Base-by-base conservation (phyloP, 495 filamentous ascomycete species). In the Aspergillus panamensis region DNA sequence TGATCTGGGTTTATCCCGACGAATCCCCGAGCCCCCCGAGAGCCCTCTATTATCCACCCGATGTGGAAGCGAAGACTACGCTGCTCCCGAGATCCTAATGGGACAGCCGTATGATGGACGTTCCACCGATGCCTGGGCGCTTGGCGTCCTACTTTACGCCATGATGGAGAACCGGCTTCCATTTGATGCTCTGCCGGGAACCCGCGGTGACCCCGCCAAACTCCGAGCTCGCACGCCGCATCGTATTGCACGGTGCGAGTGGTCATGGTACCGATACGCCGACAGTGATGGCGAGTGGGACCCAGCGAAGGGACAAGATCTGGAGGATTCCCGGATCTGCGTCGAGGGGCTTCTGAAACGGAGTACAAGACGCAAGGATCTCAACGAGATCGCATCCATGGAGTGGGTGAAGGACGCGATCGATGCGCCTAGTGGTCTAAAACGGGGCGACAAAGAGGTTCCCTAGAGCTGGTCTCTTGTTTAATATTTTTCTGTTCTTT, bases 61-160 rank as follows among this genome's bases (percentile, higher is more conserved):
- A 13, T 98, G 94, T 68, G 94, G 94, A 16, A 93, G 88, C 33
- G 94, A 97, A 70, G 94, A 98, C 75, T 98, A 98, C 66, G 95
- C 94, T 3, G 91, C 94, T 0, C 94, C 94, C 0, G 94, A 98
- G 70, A 89, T 98, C 44, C 86, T 98, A 20, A 90, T 98, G 79
- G 91, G 91, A 17, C 91, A 96, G 66, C 82, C 91, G 6, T 98
- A 98, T 67, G 94, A 98, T 69, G 94, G 95, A 33, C 91, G 95
- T 17, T 80, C 84, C 7, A 93, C 90, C 3, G 94, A 98, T 65
- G 91, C 92, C 17, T 98, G 94, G 94, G 92, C 93, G 1, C 80
- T 97, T 6, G 94, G 94, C 48, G 94, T 98, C 3, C 73, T 96
- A 8, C 82, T 97, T 0, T 98, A 97, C 67, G 91, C 95, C 8